Base-by-base conservation (phyloP, 192 early-diverging fungal genomes). In the Backusella tarrabulga region DNA sequence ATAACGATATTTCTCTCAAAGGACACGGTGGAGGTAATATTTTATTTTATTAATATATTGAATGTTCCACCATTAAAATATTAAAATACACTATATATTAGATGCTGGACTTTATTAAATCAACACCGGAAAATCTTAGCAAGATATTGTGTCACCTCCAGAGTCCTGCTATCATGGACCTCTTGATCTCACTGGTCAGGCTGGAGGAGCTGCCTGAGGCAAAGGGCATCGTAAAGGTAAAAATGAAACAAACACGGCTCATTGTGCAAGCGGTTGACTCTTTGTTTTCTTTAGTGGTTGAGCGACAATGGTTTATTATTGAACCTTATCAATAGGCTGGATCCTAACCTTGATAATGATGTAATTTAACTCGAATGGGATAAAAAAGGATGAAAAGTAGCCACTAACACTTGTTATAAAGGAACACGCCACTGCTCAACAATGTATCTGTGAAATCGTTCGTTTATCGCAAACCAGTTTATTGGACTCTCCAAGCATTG, bases 141-240 rank as follows among this genome's bases (percentile, higher is more conserved):
- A 92, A 90, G 81, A 89, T 99, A 40, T 85, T 99, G 17, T 85
- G 82, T 69, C 97, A 99, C 79, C 88, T 99, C 79, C 91, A 91
- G 34, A 94, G 90, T 63, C 94, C 95, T 12, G 88, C 96, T 1
- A 93, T 97, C 44, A 94, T 94, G 72, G 97, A 99, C 79, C 84
- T 99, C 29, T 81, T 99, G 63, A 89, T 99, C 46, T 97, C 96
- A 75, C 87, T 99, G 5, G 93, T 99, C 67, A 95, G 95, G 77
- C 84, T 97, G 72, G 95, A 96, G 66, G 97, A 99, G 77, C 85
- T 95, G 32, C 90, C 93, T 11, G 93, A 95, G 75, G 96, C 92
- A 1, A 87, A 90, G 21, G 94, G 95, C 15, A 90, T 95, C 60
- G 93, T 97, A 23, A 91, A 94, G 88, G 94, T 94, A 75, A 70